Conservation (phyloP, 1,284 basidiomycete species). For the Phellinidium pouzarii region DNA sequence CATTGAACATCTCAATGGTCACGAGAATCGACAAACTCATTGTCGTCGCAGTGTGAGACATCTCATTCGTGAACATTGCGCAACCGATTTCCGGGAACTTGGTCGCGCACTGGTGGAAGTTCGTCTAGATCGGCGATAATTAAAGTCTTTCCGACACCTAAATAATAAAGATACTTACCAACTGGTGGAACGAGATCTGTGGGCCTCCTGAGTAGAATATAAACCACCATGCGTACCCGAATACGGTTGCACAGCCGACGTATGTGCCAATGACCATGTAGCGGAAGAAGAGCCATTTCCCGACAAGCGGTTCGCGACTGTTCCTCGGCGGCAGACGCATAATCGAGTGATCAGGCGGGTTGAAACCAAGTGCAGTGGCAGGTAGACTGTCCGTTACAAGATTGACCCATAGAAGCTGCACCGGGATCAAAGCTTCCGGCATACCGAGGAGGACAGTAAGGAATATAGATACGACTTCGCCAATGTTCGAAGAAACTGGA, state of each 20-base stretch:
- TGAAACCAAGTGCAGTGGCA: constrained; percentile 97
- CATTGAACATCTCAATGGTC: constrained; percentile 98
- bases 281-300: constrained; percentile 91
- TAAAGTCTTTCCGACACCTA: constrained; percentile 2
- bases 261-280: constrained; percentile 92
- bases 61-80: constrained; percentile 85
- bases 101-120: constrained; percentile 87
- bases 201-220: constrained; percentile 85
- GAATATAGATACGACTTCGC: constrained; percentile 98
- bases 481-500: constrained; percentile 95
- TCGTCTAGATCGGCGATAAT: constrained; percentile 48
- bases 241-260: constrained; percentile 92
- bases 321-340: constrained; percentile 91
- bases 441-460: constrained; percentile 94
- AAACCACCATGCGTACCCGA: constrained; percentile 99
- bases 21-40: constrained; percentile 94
- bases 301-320: constrained; percentile 85
- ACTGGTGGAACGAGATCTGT: constrained; percentile 87
- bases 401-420: constrained; percentile 97
- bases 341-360: constrained; percentile 92
- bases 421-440: constrained; percentile 97
- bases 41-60: constrained; percentile 86
- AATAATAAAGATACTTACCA: constrained; percentile 50
- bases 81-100: constrained; percentile 88
- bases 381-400: constrained; percentile 93